Base-by-base conservation (phyloP, 176 grass and related monocot species). In the Paspalum notatum region DNA sequence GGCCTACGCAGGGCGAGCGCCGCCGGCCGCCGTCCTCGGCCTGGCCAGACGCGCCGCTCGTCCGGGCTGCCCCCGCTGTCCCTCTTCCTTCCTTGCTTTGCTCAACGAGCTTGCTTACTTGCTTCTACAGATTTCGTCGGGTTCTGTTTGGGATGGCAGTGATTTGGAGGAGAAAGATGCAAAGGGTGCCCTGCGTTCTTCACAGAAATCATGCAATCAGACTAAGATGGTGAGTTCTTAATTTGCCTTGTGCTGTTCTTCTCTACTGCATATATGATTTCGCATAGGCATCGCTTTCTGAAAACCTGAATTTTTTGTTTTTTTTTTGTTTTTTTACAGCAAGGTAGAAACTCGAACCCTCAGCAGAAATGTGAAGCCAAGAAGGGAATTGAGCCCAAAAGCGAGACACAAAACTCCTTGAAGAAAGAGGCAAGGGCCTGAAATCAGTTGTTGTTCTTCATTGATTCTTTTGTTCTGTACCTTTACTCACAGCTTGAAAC, bases 391-490 rank as follows among this genome's bases (percentile, higher is more conserved):
- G 51, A 72, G 22, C 84, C 76, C n/a, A 62, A 60, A 52, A 85
- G 80, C 10, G 80, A 91, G 43, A 72, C 70, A 12, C 86, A 91
- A 3, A 82, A 58, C 50, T 87, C 86, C 50, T 75, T 92, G 60
- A 90, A 86, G 42, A 87, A 91, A 91, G 92, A 98, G 95, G 95
- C 87, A 92, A 44, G 84, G 1, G 59, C 75, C 75, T 49, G 37
- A 58, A 51, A 62, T 75, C 73, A 64, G 1, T 62, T 12, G 56
- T 59, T n/a, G 26, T 66, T 65, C 24, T 62, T 85, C 61, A 63
- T 64, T 56, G 2, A 62, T n/a, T 41, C 21, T 22, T 20, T 22
- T 63, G 51, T 42, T 17, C n/a, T 45, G 0, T 6, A 10, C 4
- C 20, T 66, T 21, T 66, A 20, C n/a, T 74, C n/a, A 15, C 41